phyloP scores from a whole-genome alignment of 2,329 filamentous ascomycete species.

The Pseudocercospora macadamiae region DNA sequence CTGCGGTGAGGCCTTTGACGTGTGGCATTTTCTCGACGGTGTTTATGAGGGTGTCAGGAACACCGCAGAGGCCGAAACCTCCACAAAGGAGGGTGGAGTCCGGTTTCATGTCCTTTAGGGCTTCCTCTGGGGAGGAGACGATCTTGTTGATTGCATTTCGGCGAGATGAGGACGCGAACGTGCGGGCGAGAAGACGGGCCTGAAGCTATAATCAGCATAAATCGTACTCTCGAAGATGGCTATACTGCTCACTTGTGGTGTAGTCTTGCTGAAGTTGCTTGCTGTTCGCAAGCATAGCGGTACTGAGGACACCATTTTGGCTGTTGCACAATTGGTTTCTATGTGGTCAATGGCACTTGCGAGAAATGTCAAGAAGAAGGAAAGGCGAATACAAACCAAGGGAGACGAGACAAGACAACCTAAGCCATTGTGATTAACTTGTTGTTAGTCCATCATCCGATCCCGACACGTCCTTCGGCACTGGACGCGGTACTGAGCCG shows the following conservation, averaged over 20 bases:
- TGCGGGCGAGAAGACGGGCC: constrained; percentile 27
- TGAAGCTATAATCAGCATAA: constrained; percentile 11
- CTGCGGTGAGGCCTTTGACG: constrained; percentile 66
- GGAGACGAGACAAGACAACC: too few relatives aligned
- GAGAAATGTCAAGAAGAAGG: background rate
- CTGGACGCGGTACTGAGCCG: constrained; percentile 13
- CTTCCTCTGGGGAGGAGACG: constrained; percentile 61
- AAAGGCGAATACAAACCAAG: background rate
- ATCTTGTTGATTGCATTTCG: constrained; percentile 33
- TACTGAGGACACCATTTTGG: constrained; percentile 24
- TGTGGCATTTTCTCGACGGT: constrained; percentile 65
- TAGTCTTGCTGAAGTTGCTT: constrained; percentile 24
- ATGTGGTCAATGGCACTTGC: too few relatives aligned
- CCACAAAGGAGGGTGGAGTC: constrained; percentile 73
- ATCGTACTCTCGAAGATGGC: background rate
- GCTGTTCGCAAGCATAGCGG: constrained; percentile 27
- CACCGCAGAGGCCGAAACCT: constrained; percentile 81
- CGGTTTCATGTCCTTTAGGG: constrained; percentile 70
- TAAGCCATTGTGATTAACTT: too few relatives aligned
- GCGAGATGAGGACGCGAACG: constrained; percentile 29
- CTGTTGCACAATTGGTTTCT: background rate
- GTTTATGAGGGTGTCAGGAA: constrained; percentile 71
- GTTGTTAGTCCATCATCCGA: too few relatives aligned
- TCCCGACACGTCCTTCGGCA: constrained; percentile 17
- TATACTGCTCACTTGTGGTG: constrained; percentile 17